phyloP scores from a whole-genome alignment of 2,329 filamentous ascomycete species.

The Cytospora paraplurivora region DNA sequence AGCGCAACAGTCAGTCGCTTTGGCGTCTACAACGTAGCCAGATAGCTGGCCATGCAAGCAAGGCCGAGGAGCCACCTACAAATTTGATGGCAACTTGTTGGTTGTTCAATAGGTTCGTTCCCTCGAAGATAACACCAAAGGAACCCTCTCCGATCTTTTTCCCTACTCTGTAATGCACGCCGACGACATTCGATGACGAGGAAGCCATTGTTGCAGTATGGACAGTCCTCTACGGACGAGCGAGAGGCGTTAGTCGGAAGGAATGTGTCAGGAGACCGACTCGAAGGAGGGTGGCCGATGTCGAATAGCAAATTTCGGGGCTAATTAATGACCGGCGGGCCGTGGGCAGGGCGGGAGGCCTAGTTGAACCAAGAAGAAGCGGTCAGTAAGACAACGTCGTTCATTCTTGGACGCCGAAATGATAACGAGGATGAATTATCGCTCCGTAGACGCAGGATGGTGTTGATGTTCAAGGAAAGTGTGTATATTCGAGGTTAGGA shows the following conservation, averaged over 20 bases:
- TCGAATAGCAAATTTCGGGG: constrained; percentile 22
- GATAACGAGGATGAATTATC: background rate
- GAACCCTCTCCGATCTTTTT: constrained; percentile 99
- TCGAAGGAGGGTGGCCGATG: constrained; percentile 18
- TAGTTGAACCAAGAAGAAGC: constrained; percentile 25
- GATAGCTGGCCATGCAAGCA: background rate
- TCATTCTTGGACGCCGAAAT: constrained; percentile 23
- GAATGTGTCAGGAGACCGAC: constrained; percentile 5
- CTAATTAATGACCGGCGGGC: constrained; percentile 24
- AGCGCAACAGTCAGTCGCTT: constrained; percentile 25
- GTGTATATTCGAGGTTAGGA: constrained; percentile 1
- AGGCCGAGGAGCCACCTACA: constrained; percentile 57
- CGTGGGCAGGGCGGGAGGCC: constrained; percentile 18
- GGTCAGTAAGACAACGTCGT: constrained; percentile 26
- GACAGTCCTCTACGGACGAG: constrained; percentile 22
- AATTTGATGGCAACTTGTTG: constrained; percentile 99
- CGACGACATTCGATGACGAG: constrained; percentile 94
- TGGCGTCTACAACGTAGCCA: background rate
- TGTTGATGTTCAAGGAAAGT: constrained; percentile 14
- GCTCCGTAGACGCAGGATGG: constrained; percentile 4
- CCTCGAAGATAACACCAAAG: constrained; percentile 98
- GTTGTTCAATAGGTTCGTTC: constrained; percentile 97
- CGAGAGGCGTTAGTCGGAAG: constrained; percentile 13
- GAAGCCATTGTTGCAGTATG: constrained; percentile 66
- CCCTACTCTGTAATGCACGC: constrained; percentile 96